Percentiles rank a stretch among this genome's conserved stretches.
Evolutionary conservation across 2,329 filamentous ascomycete genomes (phyloP).

Genomic region (Aspergillus ustus): DNA sequence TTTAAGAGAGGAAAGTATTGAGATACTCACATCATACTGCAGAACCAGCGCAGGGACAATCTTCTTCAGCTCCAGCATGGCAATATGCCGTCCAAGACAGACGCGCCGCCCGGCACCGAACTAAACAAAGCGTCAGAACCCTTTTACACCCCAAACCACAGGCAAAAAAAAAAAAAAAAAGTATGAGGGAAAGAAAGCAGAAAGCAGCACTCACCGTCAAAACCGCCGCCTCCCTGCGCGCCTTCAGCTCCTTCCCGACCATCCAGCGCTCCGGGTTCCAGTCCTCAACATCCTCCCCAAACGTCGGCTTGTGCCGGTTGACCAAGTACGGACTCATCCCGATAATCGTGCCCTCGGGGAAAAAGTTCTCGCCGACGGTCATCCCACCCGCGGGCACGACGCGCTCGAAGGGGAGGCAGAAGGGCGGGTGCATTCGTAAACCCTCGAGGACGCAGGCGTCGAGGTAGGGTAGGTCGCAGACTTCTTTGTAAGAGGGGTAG

Average conservation of each 20-base stretch:
- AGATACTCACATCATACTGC: constrained; percentile 25
- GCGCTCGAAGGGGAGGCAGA: constrained; percentile 28
- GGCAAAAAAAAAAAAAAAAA: background rate
- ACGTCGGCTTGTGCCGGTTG: constrained; percentile 24
- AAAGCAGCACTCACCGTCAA: constrained; percentile 24
- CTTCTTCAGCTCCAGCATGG: constrained; percentile 30
- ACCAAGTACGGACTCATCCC: constrained; percentile 24
- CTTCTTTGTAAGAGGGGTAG: constrained; percentile 18
- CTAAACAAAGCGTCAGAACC: constrained; percentile 5
- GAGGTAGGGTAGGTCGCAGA: constrained; percentile 48
- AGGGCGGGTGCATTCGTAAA: constrained; percentile 47
- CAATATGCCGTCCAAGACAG: constrained; percentile 23
- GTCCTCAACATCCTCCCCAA: constrained; percentile 27
- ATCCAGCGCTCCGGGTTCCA: constrained; percentile 37
- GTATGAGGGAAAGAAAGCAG: background rate
- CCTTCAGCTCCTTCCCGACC: constrained; percentile 26
- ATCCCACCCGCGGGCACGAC: constrained; percentile 14
- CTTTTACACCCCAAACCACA: background rate
- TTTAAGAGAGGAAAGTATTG: background rate
- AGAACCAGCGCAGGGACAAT: constrained; percentile 26
- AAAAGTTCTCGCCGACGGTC: constrained; percentile 7
- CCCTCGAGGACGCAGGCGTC: constrained; percentile 57
- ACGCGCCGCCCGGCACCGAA: constrained; percentile 18
- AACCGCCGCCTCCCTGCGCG: constrained; percentile 22
- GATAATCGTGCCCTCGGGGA: constrained; percentile 19